A percentile compares a stretch with the other conserved stretches of the same genome.
phyloP scores from a whole-genome alignment of 441 rosid genomes.

The Pelargonium myrrhifolium region DNA sequence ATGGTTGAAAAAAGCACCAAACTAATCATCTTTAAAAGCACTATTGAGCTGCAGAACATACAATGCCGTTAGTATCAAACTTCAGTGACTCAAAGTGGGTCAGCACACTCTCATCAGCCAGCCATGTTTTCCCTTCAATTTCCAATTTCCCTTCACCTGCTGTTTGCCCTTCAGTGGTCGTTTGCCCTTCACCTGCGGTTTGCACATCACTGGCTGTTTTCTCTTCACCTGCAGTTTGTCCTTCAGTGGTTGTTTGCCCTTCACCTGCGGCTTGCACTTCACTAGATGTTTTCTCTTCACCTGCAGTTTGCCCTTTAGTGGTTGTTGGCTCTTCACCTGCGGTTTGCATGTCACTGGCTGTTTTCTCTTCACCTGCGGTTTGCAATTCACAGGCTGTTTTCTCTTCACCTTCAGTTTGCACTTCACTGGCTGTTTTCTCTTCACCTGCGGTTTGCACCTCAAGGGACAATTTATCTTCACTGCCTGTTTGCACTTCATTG shows the following conservation, averaged over 20 bases:
- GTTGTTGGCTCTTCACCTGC: slow-evolving; percentile 1
- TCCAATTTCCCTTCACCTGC: neutral
- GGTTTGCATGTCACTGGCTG: neutral
- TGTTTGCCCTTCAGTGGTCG: too few relatives aligned
- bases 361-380: neutral
- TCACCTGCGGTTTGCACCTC: neutral
- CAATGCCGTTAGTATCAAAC: slow-evolving; percentile 50
- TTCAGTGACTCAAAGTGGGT: slow-evolving; percentile 66
- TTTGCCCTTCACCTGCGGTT: neutral
- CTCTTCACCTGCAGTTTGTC: too few relatives aligned
- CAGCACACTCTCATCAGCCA: slow-evolving; percentile 73
- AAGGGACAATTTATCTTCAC: neutral
- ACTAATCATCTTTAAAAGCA: slow-evolving; percentile 15
- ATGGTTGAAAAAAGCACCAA: slow-evolving; percentile 14
- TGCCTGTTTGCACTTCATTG: neutral
- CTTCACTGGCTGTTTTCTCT: neutral
- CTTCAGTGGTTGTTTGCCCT: neutral
- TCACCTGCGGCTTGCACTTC: neutral
- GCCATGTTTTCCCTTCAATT: slow-evolving; percentile 47
- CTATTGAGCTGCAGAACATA: slow-evolving; percentile 30
- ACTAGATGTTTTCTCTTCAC: neutral
- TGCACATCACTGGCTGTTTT: too few relatives aligned
- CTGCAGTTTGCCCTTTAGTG: neutral
- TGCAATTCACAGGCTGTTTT: neutral
- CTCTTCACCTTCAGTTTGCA: slow-evolving; percentile 2